phyloP scores from a whole-genome alignment of 164 flowering plant genomes.

The Umbellularia californica region DNA sequence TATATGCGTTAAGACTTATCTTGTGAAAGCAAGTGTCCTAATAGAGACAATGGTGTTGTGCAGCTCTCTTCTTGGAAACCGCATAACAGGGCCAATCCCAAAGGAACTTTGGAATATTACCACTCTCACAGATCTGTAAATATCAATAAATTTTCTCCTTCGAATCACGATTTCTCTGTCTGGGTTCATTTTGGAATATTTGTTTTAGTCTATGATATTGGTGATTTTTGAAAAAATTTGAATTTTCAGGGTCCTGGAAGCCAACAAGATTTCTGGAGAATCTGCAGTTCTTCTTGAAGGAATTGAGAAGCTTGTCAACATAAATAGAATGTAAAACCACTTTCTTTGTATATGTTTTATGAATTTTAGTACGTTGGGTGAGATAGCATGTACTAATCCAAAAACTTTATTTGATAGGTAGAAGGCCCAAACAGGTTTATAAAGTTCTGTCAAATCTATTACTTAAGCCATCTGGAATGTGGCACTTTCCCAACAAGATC shows the following conservation, averaged over 20 bases:
- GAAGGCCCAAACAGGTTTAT: too few species aligned
- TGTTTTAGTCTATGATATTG: background rate
- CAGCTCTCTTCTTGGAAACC: conserved; percentile 49
- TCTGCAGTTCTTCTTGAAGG: conserved; percentile 25
- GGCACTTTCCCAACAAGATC: too few species aligned
- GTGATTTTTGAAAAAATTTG: background rate
- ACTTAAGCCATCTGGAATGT: too few species aligned
- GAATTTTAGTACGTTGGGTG: too few species aligned
- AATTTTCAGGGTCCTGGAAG: conserved; percentile 25
- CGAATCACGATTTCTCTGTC: background rate
- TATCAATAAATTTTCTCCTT: background rate
- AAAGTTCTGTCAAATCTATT: too few species aligned
- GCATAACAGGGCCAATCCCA: conserved; percentile 23
- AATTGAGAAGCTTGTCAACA: conserved; percentile 25
- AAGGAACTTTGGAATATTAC: conserved; percentile 24
- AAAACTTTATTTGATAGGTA: too few species aligned
- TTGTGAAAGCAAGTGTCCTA: background rate
- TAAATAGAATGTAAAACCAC: conserved; percentile 20
- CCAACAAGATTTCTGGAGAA: conserved; percentile 16
- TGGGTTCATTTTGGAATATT: background rate
- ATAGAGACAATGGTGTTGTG: background rate
- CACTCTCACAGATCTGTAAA: conserved; percentile 39
- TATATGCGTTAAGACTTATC: background rate
- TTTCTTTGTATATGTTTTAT: background rate
- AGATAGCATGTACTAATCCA: too few species aligned